Evolutionary conservation across 2,329 filamentous ascomycete genomes (phyloP).

Genomic region (Xylariaceae sp.): DNA sequence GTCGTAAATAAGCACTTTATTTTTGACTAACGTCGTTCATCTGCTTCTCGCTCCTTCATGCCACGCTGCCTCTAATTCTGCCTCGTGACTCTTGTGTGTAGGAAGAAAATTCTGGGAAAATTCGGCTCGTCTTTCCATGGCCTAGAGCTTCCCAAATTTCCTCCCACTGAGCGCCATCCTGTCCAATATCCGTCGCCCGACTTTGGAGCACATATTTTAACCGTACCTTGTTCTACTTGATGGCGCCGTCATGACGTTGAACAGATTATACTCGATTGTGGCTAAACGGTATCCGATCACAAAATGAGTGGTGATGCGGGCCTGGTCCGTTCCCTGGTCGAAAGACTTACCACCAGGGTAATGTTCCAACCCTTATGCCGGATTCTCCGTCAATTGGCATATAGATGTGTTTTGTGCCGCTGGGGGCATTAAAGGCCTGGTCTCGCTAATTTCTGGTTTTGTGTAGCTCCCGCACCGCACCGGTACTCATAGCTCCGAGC

Average conservation of each 20-base stretch:
- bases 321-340: constrained; percentile 66
- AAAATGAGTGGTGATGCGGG: constrained; percentile 65
- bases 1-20: constrained; percentile 4
- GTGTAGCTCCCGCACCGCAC: constrained; percentile 65
- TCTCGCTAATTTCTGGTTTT: constrained; percentile 26
- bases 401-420: background rate
- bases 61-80: background rate
- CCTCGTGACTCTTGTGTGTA: too few species aligned
- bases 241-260: constrained; percentile 45
- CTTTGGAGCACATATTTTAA: constrained; percentile 3
- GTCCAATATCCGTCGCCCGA: background rate
- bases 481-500: constrained; percentile 61
- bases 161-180: too few species aligned
- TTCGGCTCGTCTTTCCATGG: too few species aligned
- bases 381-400: background rate
- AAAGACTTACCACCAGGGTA: constrained; percentile 68
- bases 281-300: constrained; percentile 41
- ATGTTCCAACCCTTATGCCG: constrained; percentile 19
- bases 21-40: background rate
- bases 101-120: too few species aligned
- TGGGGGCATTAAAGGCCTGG: background rate
- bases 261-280: constrained; percentile 36
- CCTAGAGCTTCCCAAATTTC: too few species aligned
- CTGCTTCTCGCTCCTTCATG: background rate
- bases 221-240: constrained; percentile 28